Conservation (phyloP, 78 protist genomes). For the Anaeramoeba flamelloides region DNA sequence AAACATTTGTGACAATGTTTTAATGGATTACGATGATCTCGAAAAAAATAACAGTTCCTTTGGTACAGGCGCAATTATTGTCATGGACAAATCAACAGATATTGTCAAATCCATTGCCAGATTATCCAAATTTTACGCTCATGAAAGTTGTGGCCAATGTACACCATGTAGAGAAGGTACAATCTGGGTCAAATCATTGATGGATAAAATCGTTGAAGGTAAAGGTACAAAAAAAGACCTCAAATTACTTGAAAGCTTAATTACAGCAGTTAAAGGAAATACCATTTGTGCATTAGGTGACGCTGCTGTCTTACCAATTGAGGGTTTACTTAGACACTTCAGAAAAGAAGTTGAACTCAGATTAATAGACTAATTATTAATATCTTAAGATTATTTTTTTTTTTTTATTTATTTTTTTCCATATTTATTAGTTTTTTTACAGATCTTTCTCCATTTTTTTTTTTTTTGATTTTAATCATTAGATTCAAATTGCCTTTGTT, state of each 20-base stretch:
- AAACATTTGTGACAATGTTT: constrained; percentile 58
- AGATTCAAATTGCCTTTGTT: too few relatives aligned
- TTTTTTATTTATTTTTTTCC: too few relatives aligned
- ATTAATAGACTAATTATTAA: too few relatives aligned
- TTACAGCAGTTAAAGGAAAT: too few relatives aligned
- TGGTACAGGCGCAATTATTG: constrained; percentile 95
- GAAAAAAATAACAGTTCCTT: constrained; percentile 56
- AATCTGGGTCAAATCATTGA: constrained; percentile 53
- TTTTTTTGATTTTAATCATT: too few relatives aligned
- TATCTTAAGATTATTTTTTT: too few relatives aligned
- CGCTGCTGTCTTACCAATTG: constrained; percentile 98
- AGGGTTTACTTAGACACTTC: constrained; percentile 79
- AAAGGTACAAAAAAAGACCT: constrained; percentile 73
- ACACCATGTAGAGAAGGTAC: constrained; percentile 94
- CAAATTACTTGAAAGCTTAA: constrained; percentile 69
- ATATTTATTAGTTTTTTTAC: too few relatives aligned
- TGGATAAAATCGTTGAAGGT: constrained; percentile 67
- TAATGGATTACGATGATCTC: constrained; percentile 93
- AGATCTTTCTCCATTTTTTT: too few relatives aligned
- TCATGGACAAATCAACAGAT: constrained; percentile 77
- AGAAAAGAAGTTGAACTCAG: constrained; percentile 77
- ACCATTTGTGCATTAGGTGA: constrained; percentile 97
- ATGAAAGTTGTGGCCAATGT: constrained; percentile 98
- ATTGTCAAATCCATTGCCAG: constrained; percentile 64
- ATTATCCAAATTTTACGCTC: constrained; percentile 63